A percentile compares a stretch with the other conserved stretches of the same genome.
phyloP scores from a whole-genome alignment of 192 early-diverging fungal species.

The Allomyces arbusculus region DNA sequence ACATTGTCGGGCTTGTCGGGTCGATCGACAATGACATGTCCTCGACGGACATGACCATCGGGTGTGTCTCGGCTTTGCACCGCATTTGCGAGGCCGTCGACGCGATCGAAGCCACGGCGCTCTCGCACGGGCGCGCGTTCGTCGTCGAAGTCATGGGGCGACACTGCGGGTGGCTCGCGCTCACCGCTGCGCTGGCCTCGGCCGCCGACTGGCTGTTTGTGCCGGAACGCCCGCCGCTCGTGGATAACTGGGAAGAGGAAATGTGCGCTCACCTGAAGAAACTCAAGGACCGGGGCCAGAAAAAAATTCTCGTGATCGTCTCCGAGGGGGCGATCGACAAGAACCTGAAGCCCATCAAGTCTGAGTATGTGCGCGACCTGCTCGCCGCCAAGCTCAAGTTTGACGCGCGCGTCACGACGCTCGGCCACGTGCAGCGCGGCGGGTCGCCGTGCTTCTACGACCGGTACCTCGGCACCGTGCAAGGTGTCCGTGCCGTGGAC shows the following conservation, averaged over 20 bases:
- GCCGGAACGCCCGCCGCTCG: constrained; percentile 74
- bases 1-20: constrained; percentile 90
- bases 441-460: constrained; percentile 78
- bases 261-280: constrained; percentile 63
- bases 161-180: constrained; percentile 87
- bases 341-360: constrained; percentile 65
- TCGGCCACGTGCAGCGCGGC: constrained; percentile 92
- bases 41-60: constrained; percentile 84
- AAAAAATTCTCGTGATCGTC: constrained; percentile 86
- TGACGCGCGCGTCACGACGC: constrained; percentile 81
- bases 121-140: constrained; percentile 88
- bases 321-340: constrained; percentile 89
- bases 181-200: constrained; percentile 66
- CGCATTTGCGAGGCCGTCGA: constrained; percentile 93
- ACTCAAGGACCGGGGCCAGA: constrained; percentile 63
- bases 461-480: constrained; percentile 79
- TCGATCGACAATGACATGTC: constrained; percentile 93
- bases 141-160: constrained; percentile 97
- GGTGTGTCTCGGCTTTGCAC: constrained; percentile 76
- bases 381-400: constrained; percentile 55
- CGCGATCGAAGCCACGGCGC: constrained; percentile 74
- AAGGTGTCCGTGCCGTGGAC: constrained; percentile 85
- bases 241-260: constrained; percentile 65
- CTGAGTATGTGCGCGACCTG: constrained; percentile 64
- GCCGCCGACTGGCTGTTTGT: constrained; percentile 94